phyloP scores from a whole-genome alignment of 2,329 filamentous ascomycete species.

The Sphaerulina populicola region DNA sequence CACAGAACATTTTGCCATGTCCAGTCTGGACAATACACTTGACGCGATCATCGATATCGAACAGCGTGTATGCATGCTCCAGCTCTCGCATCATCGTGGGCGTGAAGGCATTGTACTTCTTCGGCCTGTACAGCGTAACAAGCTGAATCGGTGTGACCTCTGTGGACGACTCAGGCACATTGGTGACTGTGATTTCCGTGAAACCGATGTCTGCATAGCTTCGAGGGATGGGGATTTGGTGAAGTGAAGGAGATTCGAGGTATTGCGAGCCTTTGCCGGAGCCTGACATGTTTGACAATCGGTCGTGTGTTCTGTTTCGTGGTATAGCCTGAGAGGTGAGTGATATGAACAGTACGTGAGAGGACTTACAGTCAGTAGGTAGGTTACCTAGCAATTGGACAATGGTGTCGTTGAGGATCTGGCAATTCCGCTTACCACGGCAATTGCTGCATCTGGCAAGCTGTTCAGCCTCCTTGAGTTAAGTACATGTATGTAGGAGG shows the following conservation, averaged over 20 bases:
- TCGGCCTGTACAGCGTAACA: constrained; percentile 56
- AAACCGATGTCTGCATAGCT: constrained; percentile 36
- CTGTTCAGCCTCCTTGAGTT: constrained; percentile 9
- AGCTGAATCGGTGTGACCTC: constrained; percentile 55
- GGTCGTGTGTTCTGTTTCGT: neutral
- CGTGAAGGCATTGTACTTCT: constrained; percentile 62
- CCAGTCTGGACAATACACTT: constrained; percentile 50
- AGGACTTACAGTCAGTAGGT: neutral
- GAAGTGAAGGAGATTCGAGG: constrained; percentile 16
- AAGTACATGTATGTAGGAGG: no score
- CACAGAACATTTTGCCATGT: constrained; percentile 46
- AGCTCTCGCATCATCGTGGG: constrained; percentile 55
- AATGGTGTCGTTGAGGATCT: neutral
- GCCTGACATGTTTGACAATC: neutral
- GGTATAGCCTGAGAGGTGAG: neutral
- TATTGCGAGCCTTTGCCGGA: constrained; percentile 15
- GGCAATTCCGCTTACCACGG: constrained; percentile 2
- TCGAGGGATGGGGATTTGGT: constrained; percentile 17
- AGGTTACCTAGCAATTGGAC: neutral
- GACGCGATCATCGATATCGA: constrained; percentile 49
- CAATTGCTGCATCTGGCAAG: constrained; percentile 12
- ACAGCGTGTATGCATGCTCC: constrained; percentile 44
- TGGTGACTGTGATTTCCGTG: constrained; percentile 37
- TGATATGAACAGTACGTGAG: neutral
- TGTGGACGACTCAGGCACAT: constrained; percentile 40